Base-by-base conservation (phyloP, 192 early-diverging fungal species). In the Umbelopsis vinacea region DNA sequence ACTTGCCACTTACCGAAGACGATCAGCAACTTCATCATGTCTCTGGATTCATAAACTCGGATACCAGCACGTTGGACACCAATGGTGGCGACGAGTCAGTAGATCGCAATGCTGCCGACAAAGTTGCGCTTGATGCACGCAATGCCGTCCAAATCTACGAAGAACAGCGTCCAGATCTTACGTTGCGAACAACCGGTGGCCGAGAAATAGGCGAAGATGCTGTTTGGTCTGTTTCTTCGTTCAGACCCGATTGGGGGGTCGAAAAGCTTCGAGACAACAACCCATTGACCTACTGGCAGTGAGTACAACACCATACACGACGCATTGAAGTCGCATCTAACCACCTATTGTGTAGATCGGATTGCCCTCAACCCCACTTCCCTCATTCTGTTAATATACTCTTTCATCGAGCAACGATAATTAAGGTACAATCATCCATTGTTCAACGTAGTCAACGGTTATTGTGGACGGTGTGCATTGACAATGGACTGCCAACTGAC, bases 221-320 rank as follows among this genome's bases (percentile, higher is more conserved):
- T 3, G 75, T 73, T 1, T 90, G 92, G 89, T 84, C 87, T 19
- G 80, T 94, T 8, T 95, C 93, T 19, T 83, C 90, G 17, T 83
- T 78, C 68, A 90, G 90, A 67, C 75, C 79, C 5, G 86, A 84
- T 53, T 88, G 85, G 68, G 90, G 90, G 5, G 74, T 92, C 3
- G 82, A 88, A 4, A 74, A 89, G 35, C 74, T 96, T 26, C 73
- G 85, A 10, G 92, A 94, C 74, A 87, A 88, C 29, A 81, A 85
- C 63, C 68, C 84, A 11, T 82, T 88, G 35, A 94, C 93, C 1
- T 96, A 89, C 72, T 96, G 94, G 94, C 93, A 94, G 91, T 92
- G 83, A 63, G 84, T 76, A 11, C 17, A 12, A 26, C 19, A 22
- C n/a, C 19, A 11, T 35, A 17, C 3, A 11, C 46, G 15, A 2